Evolutionary conservation across 306 rosid genomes (phyloP), one percentile per base, ranked within the genome.

Genomic region (Gleditsia sinensis): DNA sequence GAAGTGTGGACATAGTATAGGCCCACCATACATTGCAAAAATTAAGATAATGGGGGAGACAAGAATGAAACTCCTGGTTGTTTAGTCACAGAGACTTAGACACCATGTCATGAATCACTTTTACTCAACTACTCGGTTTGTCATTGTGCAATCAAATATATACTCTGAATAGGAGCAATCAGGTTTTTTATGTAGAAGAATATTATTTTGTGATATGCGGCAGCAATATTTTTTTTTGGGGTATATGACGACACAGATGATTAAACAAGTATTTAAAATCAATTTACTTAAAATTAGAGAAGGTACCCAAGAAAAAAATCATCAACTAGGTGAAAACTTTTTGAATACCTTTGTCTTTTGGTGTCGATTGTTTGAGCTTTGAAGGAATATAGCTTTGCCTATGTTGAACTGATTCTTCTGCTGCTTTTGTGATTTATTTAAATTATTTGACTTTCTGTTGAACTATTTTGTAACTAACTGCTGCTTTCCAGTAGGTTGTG

Each of bases 401-500:
- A 6, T 39, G 7, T 64, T 40, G 19, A 10, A 40, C 20, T 79
- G 28, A 23, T 34, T 34, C 49, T 67, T 40, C 19, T 24, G 43
- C 30, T 2, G 46, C 34, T 20, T 12, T 50, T 27, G 7, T 19
- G 48, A 36, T 69, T 66, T 23, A 7, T 58, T 17, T 39, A 25
- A 34, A 19, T 23, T 49, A 4, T 68, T 42, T 48, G 5, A 9
- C 6, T n/a, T 51, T 67, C 45, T 1, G 1, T 30, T 73, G 56
- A 73, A 67, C 54, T 56, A 34, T 67, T 69, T 71, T 19, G 17
- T 83, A 78, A 79, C 79, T 73, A 71, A 81, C 82, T 82, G 70
- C 80, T 83, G 28, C 77, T 85, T 82, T 88, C 81, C 84, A 82
- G 89, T 90, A 95, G 99, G 98, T 95, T 83, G 89, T 92, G 81